Evolutionary conservation across 495 filamentous ascomycete genomes (phyloP).

Genomic region (Halenospora varia): DNA sequence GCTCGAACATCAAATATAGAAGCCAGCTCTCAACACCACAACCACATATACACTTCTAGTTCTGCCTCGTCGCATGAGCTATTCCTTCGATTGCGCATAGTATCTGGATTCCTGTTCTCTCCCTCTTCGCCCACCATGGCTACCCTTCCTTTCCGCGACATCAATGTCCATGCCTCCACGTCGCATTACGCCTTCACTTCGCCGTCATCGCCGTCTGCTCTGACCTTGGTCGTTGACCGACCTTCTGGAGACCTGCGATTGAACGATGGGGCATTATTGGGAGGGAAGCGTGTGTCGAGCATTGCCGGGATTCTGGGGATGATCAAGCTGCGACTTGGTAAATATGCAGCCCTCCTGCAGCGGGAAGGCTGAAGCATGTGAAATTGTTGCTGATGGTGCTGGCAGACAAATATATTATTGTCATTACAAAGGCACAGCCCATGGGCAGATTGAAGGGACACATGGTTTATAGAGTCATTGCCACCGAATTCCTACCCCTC

Average conservation of each 20-base stretch:
- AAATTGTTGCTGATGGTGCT: conserved; percentile 12
- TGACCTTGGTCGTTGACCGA: conserved; percentile 81
- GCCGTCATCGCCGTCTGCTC: conserved; percentile 84
- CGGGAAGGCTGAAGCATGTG: neutral
- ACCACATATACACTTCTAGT: neutral
- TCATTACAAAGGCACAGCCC: conserved; percentile 90
- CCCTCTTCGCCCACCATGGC: conserved; percentile 44
- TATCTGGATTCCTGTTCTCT: neutral
- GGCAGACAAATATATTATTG: conserved; percentile 91
- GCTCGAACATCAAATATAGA: neutral
- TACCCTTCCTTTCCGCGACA: conserved; percentile 84
- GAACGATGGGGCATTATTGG: conserved; percentile 68
- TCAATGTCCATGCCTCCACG: conserved; percentile 87
- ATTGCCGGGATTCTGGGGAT: conserved; percentile 93
- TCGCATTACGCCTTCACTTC: conserved; percentile 96
- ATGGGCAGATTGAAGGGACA: conserved; percentile 89
- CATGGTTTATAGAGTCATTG: conserved; percentile 85
- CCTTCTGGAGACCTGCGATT: conserved; percentile 90
- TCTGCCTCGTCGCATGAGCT: too few relatives aligned
- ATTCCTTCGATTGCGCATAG: too few relatives aligned
- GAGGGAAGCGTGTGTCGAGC: conserved; percentile 80
- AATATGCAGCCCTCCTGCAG: conserved; percentile 3
- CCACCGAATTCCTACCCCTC: conserved; percentile 90
- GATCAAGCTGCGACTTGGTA: conserved; percentile 86
- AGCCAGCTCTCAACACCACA: neutral